A percentile compares a stretch with the other conserved stretches of the same genome.
Conservation (phyloP, 2,329 filamentous ascomycete species). For the Cordyceps javanica region DNA sequence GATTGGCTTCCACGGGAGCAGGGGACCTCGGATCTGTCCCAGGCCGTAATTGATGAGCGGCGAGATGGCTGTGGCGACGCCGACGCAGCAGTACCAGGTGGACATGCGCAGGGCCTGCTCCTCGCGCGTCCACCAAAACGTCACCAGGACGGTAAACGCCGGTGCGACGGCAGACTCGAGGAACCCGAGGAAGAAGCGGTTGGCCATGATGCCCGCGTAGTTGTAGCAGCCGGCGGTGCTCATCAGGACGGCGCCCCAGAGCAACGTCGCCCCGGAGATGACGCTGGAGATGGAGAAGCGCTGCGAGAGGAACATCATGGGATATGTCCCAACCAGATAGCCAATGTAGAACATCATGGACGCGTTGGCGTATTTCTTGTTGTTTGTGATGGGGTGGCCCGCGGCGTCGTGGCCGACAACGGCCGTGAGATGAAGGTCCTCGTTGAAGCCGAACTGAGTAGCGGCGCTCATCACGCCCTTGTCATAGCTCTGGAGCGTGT, state of each 20-base stretch:
- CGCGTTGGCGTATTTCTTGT: constrained; percentile 11
- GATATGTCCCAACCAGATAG: constrained; percentile 33
- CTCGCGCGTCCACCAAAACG: no score
- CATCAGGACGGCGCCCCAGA: constrained; percentile 31
- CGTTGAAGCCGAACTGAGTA: constrained; percentile 10
- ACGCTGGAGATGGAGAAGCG: constrained; percentile 25
- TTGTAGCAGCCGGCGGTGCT: constrained; percentile 36
- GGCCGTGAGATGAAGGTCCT: not conserved
- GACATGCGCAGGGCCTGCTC: constrained; percentile 36
- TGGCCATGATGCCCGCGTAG: no score
- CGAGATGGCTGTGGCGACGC: constrained; percentile 55
- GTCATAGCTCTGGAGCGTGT: constrained; percentile 14
- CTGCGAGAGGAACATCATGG: constrained; percentile 26
- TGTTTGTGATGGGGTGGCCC: constrained; percentile 8
- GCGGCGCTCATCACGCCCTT: constrained; percentile 13
- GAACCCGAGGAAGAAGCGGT: no score
- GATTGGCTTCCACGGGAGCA: constrained; percentile 49
- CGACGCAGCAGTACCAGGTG: constrained; percentile 34
- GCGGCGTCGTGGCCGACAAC: constrained; percentile 11
- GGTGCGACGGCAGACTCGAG: no score
- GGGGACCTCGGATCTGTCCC: constrained; percentile 45
- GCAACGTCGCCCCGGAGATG: constrained; percentile 20
- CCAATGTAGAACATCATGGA: constrained; percentile 43
- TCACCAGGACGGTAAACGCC: no score
- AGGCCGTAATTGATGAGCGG: constrained; percentile 54